Conservation (phyloP, 805 yeast genomes). For the Hanseniaspora thailandica region DNA sequence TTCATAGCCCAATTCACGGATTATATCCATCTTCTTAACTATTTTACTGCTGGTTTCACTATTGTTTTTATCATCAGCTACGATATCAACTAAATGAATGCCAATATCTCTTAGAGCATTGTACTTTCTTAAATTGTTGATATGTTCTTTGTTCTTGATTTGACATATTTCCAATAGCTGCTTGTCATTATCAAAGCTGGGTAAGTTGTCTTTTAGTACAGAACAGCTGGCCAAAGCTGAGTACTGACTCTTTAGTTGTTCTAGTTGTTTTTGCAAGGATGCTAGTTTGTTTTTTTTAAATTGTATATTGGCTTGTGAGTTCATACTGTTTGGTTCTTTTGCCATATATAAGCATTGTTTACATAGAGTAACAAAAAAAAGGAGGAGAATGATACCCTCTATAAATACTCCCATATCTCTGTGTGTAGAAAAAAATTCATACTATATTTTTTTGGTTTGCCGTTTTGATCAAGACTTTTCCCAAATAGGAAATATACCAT, state of each 20-base stretch:
- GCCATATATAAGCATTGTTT: no score
- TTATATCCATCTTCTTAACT: conserved; percentile 41
- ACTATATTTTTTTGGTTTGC: background rate
- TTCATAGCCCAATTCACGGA: background rate
- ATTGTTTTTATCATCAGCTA: conserved; percentile 46
- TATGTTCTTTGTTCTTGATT: conserved; percentile 35
- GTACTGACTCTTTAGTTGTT: background rate
- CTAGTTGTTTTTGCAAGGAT: background rate
- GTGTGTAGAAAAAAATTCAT: background rate
- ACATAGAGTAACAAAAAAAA: background rate
- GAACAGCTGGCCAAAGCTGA: background rate
- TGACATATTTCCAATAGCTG: background rate
- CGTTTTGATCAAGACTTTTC: no score
- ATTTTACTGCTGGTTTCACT: conserved; percentile 33
- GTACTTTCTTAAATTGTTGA: conserved; percentile 41
- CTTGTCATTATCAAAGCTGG: background rate
- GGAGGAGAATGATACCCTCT: no score
- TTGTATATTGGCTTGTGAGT: background rate
- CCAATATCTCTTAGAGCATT: conserved; percentile 57
- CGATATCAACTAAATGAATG: conserved; percentile 42
- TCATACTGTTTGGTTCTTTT: no score
- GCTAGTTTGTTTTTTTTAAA: background rate
- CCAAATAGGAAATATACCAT: no score
- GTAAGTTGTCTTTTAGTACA: background rate
- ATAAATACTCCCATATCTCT: no score